Percentiles rank a stretch among this genome's conserved stretches.
These are phyloP conservation scores for Bipolaris sorokiniana DNA, from an alignment of 2,329 filamentous ascomycete species.

Conservation along the genomic window DNA sequence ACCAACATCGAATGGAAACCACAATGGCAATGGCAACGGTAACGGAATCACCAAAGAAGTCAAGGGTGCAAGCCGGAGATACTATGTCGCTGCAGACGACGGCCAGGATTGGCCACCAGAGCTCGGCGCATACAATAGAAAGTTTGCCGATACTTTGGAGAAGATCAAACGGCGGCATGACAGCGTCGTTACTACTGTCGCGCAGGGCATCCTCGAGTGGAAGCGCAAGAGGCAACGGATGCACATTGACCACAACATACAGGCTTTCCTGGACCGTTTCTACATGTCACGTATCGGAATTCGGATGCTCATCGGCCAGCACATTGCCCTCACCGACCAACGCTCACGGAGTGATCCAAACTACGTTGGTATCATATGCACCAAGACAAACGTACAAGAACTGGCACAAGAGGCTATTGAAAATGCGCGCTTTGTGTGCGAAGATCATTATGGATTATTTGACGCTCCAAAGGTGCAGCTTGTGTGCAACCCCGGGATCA, in stretches of 20 bases:
- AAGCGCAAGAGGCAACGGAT: slow-evolving; percentile 95
- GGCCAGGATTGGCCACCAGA: slow-evolving; percentile 90
- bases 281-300: slow-evolving; percentile 99
- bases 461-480: slow-evolving; percentile 96
- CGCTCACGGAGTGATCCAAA: slow-evolving; percentile 85
- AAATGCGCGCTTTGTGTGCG: slow-evolving; percentile 98
- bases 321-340: slow-evolving; percentile 96
- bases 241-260: slow-evolving; percentile 97
- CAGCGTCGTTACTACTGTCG: slow-evolving; percentile 95
- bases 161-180: slow-evolving; percentile 96
- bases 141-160: slow-evolving; percentile 86
- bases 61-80: slow-evolving; percentile 66
- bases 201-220: slow-evolving; percentile 96
- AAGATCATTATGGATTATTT: slow-evolving; percentile 97
- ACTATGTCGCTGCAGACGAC: slow-evolving; percentile 93
- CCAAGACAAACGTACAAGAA: slow-evolving; percentile 94
- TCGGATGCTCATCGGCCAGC: slow-evolving; percentile 97
- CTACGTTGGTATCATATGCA: slow-evolving; percentile 99
- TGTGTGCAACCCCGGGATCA: slow-evolving; percentile 89
- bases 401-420: slow-evolving; percentile 97
- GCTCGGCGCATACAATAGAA: slow-evolving; percentile 89
- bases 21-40: slow-evolving; percentile 43
- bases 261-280: slow-evolving; percentile 96
- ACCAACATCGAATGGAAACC: slow-evolving; percentile 54
- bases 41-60: slow-evolving; percentile 57